Conservation (phyloP, 1,139 yeast species). For the Suhomyces chickasaworum region DNA sequence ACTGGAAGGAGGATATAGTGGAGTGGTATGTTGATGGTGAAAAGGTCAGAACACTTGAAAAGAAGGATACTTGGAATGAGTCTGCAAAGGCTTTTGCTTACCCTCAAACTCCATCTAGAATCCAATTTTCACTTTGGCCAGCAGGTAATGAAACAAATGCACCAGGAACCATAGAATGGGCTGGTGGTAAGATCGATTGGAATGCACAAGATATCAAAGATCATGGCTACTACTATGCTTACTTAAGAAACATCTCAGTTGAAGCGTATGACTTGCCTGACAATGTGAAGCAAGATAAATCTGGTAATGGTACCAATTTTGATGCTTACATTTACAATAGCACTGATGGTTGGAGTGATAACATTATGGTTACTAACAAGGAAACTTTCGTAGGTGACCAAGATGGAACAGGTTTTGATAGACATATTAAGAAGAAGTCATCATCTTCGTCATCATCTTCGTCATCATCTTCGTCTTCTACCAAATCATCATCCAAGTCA, state of each 20-base stretch:
- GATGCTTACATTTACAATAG: conserved; percentile 60
- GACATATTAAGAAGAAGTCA: conserved; percentile 36
- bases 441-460: conserved; percentile 12
- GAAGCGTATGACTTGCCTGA: conserved; percentile 73
- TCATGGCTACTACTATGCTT: conserved; percentile 77
- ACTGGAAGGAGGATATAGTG: conserved; percentile 77
- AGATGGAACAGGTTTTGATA: conserved; percentile 68
- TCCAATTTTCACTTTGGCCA: conserved; percentile 92
- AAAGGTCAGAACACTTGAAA: conserved; percentile 65
- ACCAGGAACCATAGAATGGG: conserved; percentile 89
- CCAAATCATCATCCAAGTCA: conserved; percentile 3
- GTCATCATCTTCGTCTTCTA: conserved; percentile 8
- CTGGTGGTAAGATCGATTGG: conserved; percentile 91
- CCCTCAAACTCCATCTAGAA: conserved; percentile 92
- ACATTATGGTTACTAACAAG: conserved; percentile 61
- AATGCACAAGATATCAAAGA: conserved; percentile 67
- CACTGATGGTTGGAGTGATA: conserved; percentile 46
- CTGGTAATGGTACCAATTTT: conserved; percentile 42
- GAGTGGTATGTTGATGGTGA: conserved; percentile 78
- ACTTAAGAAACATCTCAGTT: conserved; percentile 59
- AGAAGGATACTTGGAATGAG: conserved; percentile 65
- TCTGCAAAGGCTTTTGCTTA: conserved; percentile 61
- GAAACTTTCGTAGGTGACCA: conserved; percentile 59
- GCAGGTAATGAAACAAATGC: conserved; percentile 72
- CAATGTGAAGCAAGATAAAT: conserved; percentile 33